These are phyloP conservation scores for Lipomyces sp. DNA, from an alignment of 805 yeast genomes.

Conservation along the genomic window DNA sequence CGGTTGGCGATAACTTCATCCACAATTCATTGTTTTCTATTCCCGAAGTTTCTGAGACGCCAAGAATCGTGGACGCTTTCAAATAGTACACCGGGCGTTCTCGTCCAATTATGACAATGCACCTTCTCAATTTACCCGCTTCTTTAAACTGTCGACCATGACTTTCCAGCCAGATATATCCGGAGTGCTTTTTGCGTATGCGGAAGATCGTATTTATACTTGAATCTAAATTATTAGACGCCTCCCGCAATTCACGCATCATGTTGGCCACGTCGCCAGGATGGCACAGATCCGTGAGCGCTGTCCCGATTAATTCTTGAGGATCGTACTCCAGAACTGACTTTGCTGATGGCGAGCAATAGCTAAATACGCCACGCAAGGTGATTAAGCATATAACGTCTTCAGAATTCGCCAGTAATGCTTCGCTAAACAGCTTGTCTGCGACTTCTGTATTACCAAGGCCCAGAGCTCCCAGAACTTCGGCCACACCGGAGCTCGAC, in stretches of 20 bases:
- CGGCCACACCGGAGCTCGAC: slow-evolving; percentile 8
- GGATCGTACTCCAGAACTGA: slow-evolving; percentile 23
- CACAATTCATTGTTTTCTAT: slow-evolving; percentile 12
- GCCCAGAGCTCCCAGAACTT: slow-evolving; percentile 18
- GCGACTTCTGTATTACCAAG: slow-evolving; percentile 15
- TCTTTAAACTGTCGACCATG: slow-evolving; percentile 17
- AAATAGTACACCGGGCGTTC: slow-evolving; percentile 20
- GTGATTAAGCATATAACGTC: slow-evolving; percentile 25
- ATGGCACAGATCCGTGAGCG: slow-evolving; percentile 17
- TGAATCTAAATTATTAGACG: neutral
- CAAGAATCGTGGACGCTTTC: neutral
- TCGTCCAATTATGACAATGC: slow-evolving; percentile 24
- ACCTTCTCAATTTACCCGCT: slow-evolving; percentile 13
- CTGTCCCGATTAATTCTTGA: slow-evolving; percentile 22
- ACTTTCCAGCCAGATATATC: slow-evolving; percentile 27
- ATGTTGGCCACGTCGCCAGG: slow-evolving; percentile 26
- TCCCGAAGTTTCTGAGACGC: neutral
- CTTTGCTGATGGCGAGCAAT: slow-evolving; percentile 22
- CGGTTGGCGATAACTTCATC: slow-evolving; percentile 22
- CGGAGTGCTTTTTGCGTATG: slow-evolving; percentile 15
- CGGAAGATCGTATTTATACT: slow-evolving; percentile 20
- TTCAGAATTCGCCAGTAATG: slow-evolving; percentile 19
- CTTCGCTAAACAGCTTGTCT: slow-evolving; percentile 19
- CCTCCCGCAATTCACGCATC: slow-evolving; percentile 24
- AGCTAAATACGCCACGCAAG: slow-evolving; percentile 22